Evolutionary conservation across 108 stramenopile species (phyloP), one percentile per base, ranked within the genome.

Genomic region (Epithemia pelagica): DNA sequence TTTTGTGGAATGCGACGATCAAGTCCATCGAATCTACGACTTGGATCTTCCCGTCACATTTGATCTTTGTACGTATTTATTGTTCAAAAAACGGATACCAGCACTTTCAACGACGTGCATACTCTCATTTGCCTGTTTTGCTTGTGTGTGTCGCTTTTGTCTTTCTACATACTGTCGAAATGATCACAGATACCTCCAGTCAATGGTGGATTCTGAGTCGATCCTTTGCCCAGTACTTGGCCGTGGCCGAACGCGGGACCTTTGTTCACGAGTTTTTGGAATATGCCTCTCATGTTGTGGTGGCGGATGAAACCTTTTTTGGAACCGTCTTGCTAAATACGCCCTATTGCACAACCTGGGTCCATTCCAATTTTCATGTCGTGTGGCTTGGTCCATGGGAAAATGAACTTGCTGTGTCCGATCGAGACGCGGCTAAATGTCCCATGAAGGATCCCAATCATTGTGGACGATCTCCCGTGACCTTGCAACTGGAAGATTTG

Each of bases 261-360:
- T 88, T 96, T 55, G 88, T 93, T 21, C 60, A 81, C 21, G 73
- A 91, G 55, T 95, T 79, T 71, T 60, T 83, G 33, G 79, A 86
- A 18, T 97, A 97, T 63, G 80, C 86, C 26, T 63, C 82, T 67
- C 86, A 96, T 71, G 88, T 93, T 25, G 94, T 96, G 19, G 94
- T 97, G 58, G 94, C 96, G 2, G 96, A 97, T 71, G 96, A 97
- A 82, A 82, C 88, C 31, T 97, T 94, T 78, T 96, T 97, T 72
- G 91, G 92, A 20, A 97, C 96, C 0, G 82, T 95, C 25, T 57
- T 97, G n/a, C 82, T 85, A 37, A 84, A 95, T 64, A 89, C 95
- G 3, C 79, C 78, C 18, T 90, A 87, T 61, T 97, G 96, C 67
- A 67, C 70, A 52, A 87, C 86, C 55, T 90, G 89, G 65, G 82